Evolutionary conservation across 495 filamentous ascomycete genomes (phyloP), one percentile per base, ranked within the genome.

Genomic region (Penicillium diatomitis): DNA sequence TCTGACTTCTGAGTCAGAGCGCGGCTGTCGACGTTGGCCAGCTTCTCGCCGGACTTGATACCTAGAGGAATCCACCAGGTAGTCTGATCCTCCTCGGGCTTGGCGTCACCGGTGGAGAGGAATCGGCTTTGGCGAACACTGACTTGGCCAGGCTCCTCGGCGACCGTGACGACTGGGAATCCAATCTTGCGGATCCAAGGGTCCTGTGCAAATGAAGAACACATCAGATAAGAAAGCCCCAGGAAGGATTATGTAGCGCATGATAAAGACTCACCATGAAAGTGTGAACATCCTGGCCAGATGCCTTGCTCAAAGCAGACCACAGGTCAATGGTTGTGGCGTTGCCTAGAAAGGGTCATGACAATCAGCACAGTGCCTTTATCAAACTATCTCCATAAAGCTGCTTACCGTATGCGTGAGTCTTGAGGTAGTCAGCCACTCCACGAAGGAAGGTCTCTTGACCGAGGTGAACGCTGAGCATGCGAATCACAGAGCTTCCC

Each of bases 21-120:
- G 39, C 64, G 62, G 20, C 62, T 60, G 20, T 71, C 60, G 33
- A 65, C 52, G 37, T 58, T 57, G 29, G 65, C 51, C 45, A 69
- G 49, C 44, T 69, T 47, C 46, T 66, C 42, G 10, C 70, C 77
- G 7, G 80, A 77, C 58, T 82, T 84, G 39, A 98, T 71, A 27
- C 84, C 84, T 9, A 97, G 76, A 11, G 92, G 92, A 55, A 96
- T 79, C 90, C 92, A 96, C 92, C 92, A 98, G n/a, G 77, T 81
- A 2, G 88, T 95, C 61, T 85, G 65, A 64, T 98, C 89, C 46
- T 98, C 92, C 57, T 89, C 83, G 4, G 88, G 82, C 61, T 88
- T 95, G 40, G 86, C 85, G 63, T 97, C 92, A 9, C 92, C 92
- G 31, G 88, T 90, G 37, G 82, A 85, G 10, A 98, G 73, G 75